These are phyloP conservation scores for Globisporangium okanoganense DNA, from an alignment of 352 stramenopile genomes.

Conservation along the genomic window DNA sequence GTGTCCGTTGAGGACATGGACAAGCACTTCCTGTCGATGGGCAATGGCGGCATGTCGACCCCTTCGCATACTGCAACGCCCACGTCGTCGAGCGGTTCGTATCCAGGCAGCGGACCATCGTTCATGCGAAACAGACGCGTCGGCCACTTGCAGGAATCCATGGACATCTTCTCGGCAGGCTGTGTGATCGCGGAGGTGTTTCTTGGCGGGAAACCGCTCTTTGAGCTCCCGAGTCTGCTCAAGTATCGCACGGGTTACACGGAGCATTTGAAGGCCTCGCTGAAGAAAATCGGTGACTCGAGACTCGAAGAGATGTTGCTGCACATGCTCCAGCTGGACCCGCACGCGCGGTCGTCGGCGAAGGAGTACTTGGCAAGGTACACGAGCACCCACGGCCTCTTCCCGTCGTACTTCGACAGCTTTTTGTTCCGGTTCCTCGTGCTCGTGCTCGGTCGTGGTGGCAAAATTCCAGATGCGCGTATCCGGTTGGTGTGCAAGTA, in stretches of 20 bases:
- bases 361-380: constrained; percentile 90
- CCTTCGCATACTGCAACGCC: constrained; percentile 26
- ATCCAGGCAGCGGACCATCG: constrained; percentile 14
- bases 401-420: constrained; percentile 84
- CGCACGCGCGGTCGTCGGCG: constrained; percentile 77
- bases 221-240: constrained; percentile 92
- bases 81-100: constrained; percentile 14
- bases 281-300: constrained; percentile 93
- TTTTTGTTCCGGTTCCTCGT: constrained; percentile 91
- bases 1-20: constrained; percentile 68
- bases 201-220: constrained; percentile 92
- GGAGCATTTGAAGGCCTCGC: constrained; percentile 66
- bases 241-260: constrained; percentile 81
- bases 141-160: constrained; percentile 78
- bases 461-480: constrained; percentile 88
- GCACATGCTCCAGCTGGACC: constrained; percentile 94
- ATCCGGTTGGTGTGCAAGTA: constrained; percentile 92
- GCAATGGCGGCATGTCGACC: constrained; percentile 8
- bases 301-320: constrained; percentile 87
- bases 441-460: constrained; percentile 71
- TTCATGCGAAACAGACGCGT: constrained; percentile 40
- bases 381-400: constrained; percentile 50
- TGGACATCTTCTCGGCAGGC: constrained; percentile 98
- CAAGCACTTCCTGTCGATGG: constrained; percentile 66
- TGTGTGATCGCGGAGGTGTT: constrained; percentile 98